phyloP scores from a whole-genome alignment of 768 basidiomycete genomes.

The Russula vinacea region DNA sequence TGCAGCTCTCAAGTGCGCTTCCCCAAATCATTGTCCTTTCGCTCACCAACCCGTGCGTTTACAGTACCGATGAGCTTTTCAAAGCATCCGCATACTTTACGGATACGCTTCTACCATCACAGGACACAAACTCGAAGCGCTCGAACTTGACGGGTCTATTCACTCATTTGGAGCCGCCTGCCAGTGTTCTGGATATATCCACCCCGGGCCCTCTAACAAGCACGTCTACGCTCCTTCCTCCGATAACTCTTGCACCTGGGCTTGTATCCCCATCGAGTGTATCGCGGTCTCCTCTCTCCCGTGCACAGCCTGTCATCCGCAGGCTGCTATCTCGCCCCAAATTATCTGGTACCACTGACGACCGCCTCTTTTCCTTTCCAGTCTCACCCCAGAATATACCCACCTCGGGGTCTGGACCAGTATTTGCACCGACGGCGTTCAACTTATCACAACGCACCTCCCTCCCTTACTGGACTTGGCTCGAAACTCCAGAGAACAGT shows the following conservation, averaged over 20 bases:
- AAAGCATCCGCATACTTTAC: constrained; percentile 75
- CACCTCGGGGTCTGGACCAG: constrained; percentile 36
- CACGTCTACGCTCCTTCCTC: constrained; percentile 16
- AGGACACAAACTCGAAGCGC: constrained; percentile 14
- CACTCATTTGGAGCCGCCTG: constrained; percentile 11
- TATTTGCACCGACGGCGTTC: constrained; percentile 52
- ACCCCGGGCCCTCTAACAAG: constrained; percentile 7
- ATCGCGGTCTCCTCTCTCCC: constrained; percentile 23
- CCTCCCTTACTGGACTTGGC: constrained; percentile 63
- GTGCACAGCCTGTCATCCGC: constrained; percentile 25
- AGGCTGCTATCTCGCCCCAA: constrained; percentile 28
- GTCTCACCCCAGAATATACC: constrained; percentile 10
- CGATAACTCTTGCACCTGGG: constrained; percentile 11
- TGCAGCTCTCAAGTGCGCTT: constrained; percentile 60
- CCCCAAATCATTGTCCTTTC: not conserved
- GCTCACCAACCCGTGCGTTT: not conserved
- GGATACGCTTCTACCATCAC: constrained; percentile 41
- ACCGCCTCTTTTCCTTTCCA: constrained; percentile 4
- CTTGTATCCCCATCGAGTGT: constrained; percentile 10
- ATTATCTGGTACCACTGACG: constrained; percentile 18
- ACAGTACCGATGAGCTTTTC: constrained; percentile 71
- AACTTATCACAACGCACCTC: constrained; percentile 62
- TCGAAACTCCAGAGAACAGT: constrained; percentile 54
- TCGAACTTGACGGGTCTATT: not conserved
- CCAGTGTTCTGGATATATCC: constrained; percentile 14